These are phyloP conservation scores for Pisolithus sp. DNA, from an alignment of 768 basidiomycete genomes.

Conservation along the genomic window DNA sequence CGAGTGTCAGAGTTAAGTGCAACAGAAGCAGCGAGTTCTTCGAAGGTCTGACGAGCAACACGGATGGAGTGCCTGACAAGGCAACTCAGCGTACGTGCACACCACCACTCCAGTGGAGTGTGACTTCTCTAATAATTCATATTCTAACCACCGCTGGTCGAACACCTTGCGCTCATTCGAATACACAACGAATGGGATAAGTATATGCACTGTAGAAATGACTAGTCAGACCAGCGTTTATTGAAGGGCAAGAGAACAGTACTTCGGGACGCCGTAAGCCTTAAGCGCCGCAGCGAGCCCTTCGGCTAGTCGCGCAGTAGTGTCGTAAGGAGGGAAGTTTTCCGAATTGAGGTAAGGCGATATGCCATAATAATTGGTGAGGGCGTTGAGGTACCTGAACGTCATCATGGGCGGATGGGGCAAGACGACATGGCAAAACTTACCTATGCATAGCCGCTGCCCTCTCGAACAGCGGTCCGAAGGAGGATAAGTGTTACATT, in stretches of 20 bases:
- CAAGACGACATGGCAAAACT: conserved; percentile 2
- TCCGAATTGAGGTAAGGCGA: conserved; percentile 46
- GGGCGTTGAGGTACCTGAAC: conserved; percentile 55
- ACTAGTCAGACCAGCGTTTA: neutral
- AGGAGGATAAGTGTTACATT: conserved; percentile 95
- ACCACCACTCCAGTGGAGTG: neutral
- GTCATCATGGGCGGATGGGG: neutral
- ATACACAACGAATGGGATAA: conserved; percentile 90
- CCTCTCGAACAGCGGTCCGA: conserved; percentile 71
- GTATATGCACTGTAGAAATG: conserved; percentile 32
- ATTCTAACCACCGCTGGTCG: conserved; percentile 87
- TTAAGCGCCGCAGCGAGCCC: conserved; percentile 79
- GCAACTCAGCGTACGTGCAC: neutral
- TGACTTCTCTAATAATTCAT: conserved; percentile 74
- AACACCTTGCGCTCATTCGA: conserved; percentile 88
- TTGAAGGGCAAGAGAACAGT: conserved; percentile 2
- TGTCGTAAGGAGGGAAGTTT: conserved; percentile 70
- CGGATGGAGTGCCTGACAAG: conserved; percentile 61
- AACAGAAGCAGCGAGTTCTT: conserved; percentile 56
- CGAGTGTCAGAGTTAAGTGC: conserved; percentile 43
- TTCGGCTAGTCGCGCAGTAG: conserved; percentile 58
- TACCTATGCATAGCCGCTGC: conserved; percentile 74
- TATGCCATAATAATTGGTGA: conserved; percentile 61
- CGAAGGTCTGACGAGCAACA: conserved; percentile 69
- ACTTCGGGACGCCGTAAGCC: conserved; percentile 59